Base-by-base conservation (phyloP, 2,329 filamentous ascomycete species). In the Clonostachys rhizophaga region DNA sequence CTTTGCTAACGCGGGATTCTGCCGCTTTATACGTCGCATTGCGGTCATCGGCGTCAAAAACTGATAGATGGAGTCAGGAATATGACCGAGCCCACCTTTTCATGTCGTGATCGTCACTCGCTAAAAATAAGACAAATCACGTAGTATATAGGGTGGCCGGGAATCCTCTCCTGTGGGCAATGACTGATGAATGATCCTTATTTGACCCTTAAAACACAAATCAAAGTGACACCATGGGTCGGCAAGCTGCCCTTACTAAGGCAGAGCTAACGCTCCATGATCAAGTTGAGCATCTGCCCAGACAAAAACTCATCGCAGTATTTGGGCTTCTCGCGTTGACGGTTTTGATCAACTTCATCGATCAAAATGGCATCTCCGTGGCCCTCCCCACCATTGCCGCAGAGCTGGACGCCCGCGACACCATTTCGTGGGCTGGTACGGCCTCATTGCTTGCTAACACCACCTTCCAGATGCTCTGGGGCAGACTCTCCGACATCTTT, bases 401-500 rank as follows among this genome's bases (percentile, higher is more conserved):
- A 45, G 72, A 79, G 46, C 64, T 77, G 17, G 53, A 68, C 46
- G 68, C 68, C 2, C 62, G 64, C 50, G 67, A 66, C n/a, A 75
- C 75, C 3, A 83, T 83, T 42, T 70, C 74, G 1, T 80, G 76
- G 77, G 74, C 74, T 2, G 75, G 74, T 7, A 78, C 75, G 0
- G 71, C 74, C 9, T 70, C 71, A 5, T 59, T 81, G 41, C 74
- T 81, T 42, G 76, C 76, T 33, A 79, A 77, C 49, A 84, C 83
- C 0, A 75, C 78, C 34, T 86, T 85, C 52, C 81, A 83, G 52
- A 79, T 84, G 49, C 69, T 86, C 0, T 85, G 85, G 57, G 81
- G 82, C 17, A 72, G 80, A 4, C 55, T 84, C 4, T 83, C 79
- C 1, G 80, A 84, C 58, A 76, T 84, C 1, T 74, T 83, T 44